A percentile compares a stretch with the other conserved stretches of the same genome.
These are phyloP conservation scores for Phaffomyces opuntiae DNA, from an alignment of 805 yeast species.

Conservation along the genomic window DNA sequence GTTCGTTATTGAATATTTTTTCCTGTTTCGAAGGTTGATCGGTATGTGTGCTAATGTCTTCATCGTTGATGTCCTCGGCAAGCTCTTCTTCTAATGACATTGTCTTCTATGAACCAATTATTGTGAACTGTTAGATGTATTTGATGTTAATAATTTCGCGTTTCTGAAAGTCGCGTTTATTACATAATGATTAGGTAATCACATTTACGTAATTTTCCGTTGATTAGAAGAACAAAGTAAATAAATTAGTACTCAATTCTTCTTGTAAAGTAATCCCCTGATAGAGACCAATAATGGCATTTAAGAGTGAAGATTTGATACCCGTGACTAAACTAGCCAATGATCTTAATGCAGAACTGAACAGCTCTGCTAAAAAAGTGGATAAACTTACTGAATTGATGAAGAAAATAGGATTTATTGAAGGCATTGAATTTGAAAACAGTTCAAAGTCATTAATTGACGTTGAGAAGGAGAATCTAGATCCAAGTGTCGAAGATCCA, in stretches of 20 bases:
- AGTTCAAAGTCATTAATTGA: neutral
- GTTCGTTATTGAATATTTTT: constrained; percentile 5
- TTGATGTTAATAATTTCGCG: neutral
- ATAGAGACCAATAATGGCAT: neutral
- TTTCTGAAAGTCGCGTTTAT: neutral
- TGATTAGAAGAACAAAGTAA: too few species aligned
- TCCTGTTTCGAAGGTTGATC: neutral
- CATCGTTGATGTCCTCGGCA: constrained; percentile 5
- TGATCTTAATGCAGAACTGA: constrained; percentile 8
- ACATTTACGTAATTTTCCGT: too few species aligned
- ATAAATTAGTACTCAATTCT: too few species aligned
- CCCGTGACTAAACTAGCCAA: constrained; percentile 13
- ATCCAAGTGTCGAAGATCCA: neutral
- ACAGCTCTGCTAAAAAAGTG: constrained; percentile 10
- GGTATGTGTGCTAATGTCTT: neutral
- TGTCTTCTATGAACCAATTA: neutral
- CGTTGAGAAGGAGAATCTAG: neutral
- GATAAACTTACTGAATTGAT: constrained; percentile 14
- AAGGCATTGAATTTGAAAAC: constrained; percentile 12
- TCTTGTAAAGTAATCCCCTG: too few species aligned
- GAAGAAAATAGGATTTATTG: constrained; percentile 9
- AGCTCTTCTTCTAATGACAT: constrained; percentile 9
- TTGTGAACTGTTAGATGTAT: neutral
- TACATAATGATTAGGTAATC: neutral
- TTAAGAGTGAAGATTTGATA: constrained; percentile 15